phyloP scores from a whole-genome alignment of 2,329 filamentous ascomycete species.

The Trichoderma sp. region DNA sequence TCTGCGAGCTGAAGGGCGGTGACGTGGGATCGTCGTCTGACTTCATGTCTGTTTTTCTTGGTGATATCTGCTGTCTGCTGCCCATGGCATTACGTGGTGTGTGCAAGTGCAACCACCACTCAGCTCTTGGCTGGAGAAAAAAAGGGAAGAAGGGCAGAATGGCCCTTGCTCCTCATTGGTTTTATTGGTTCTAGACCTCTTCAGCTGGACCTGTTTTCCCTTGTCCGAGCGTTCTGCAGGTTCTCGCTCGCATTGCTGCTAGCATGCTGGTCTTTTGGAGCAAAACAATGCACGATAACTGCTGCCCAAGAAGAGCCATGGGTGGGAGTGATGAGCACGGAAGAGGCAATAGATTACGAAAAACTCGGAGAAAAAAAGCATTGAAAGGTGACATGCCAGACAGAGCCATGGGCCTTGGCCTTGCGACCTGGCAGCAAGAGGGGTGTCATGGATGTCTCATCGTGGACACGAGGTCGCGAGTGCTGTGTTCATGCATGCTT shows the following conservation, averaged over 20 bases:
- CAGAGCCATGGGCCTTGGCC: background rate
- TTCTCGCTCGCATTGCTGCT: background rate
- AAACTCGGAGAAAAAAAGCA: background rate
- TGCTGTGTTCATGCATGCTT: background rate
- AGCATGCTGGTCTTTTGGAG: background rate
- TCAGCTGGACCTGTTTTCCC: background rate
- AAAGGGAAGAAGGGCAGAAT: background rate
- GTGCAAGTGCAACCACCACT: background rate
- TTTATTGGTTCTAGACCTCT: background rate
- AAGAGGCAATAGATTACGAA: background rate
- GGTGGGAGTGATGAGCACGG: background rate
- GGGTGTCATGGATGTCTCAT: conserved; percentile 10
- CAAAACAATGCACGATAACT: background rate
- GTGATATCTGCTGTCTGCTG: background rate
- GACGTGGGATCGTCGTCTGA: conserved; percentile 10
- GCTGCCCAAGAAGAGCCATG: background rate
- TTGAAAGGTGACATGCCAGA: background rate
- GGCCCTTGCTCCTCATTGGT: background rate
- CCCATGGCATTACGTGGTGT: background rate
- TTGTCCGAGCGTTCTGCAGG: background rate
- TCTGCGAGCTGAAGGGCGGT: background rate
- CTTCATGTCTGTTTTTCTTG: background rate
- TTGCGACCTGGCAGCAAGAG: background rate
- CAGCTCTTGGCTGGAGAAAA: background rate
- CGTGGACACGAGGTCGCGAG: background rate